phyloP scores from a whole-genome alignment of 1,284 basidiomycete genomes.

The Hortiboletus rubellus region DNA sequence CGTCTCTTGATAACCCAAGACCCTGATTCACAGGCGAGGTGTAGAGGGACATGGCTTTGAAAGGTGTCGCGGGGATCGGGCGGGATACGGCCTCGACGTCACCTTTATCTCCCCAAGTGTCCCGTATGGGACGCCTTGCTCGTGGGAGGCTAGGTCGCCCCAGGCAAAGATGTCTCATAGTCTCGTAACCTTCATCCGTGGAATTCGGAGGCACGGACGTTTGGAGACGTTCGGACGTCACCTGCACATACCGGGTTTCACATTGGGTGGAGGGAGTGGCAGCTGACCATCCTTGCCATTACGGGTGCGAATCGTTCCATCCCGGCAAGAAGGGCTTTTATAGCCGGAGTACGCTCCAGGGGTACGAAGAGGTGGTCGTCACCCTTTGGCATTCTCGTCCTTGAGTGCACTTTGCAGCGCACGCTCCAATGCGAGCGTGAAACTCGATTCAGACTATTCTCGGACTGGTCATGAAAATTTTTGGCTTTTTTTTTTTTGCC shows the following conservation, averaged over 20 bases:
- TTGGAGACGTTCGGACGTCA: not conserved
- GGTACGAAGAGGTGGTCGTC: slow-evolving; percentile 20
- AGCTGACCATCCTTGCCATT: not conserved
- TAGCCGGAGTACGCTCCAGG: slow-evolving; percentile 11
- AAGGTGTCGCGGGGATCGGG: slow-evolving; percentile 35
- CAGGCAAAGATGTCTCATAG: rapidly evolving
- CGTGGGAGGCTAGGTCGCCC: not conserved
- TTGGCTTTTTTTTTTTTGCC: slow-evolving; percentile 11
- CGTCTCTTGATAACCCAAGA: slow-evolving; percentile 24
- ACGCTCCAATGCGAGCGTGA: slow-evolving; percentile 15
- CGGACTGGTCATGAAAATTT: slow-evolving; percentile 29
- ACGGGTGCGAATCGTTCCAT: no score
- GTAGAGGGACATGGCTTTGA: slow-evolving; percentile 19
- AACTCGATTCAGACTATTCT: slow-evolving; percentile 41
- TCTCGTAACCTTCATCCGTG: not conserved
- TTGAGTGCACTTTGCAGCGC: slow-evolving; percentile 35
- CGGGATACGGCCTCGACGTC: not conserved
- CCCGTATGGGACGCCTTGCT: slow-evolving; percentile 20
- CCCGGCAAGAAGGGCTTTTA: not conserved
- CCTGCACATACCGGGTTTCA: not conserved
- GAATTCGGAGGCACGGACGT: not conserved
- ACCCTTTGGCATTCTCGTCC: slow-evolving; percentile 2
- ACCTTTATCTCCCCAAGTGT: slow-evolving; percentile 22
- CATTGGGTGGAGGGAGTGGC: no score
- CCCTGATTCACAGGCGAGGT: slow-evolving; percentile 29